These are phyloP conservation scores for Exserohilum turcica DNA, from an alignment of 2,329 filamentous ascomycete genomes.

Conservation along the genomic window DNA sequence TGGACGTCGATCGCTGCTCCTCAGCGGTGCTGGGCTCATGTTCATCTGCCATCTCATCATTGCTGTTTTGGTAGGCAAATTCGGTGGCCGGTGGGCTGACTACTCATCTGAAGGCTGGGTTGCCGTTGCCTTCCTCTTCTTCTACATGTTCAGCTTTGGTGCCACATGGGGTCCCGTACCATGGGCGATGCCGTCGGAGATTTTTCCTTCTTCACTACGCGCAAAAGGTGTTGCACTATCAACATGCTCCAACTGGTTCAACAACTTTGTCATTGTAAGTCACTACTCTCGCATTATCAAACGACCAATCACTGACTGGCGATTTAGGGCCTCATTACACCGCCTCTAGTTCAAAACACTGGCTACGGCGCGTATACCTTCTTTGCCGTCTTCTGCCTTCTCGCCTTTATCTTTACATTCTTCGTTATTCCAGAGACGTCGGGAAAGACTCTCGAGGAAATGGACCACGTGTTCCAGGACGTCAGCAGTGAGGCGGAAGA, in stretches of 20 bases:
- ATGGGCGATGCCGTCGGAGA: slow-evolving; percentile 60
- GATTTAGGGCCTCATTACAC: slow-evolving; percentile 64
- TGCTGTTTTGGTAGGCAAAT: slow-evolving; percentile 60
- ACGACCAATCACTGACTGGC: slow-evolving; percentile 49
- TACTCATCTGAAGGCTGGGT: slow-evolving; percentile 61
- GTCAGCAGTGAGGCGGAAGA: slow-evolving; percentile 44
- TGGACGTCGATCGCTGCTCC: slow-evolving; percentile 49
- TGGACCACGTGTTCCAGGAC: slow-evolving; percentile 48
- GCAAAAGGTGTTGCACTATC: slow-evolving; percentile 70
- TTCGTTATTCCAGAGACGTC: slow-evolving; percentile 46
- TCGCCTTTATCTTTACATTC: slow-evolving; percentile 43
- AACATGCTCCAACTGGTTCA: slow-evolving; percentile 67
- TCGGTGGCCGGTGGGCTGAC: slow-evolving; percentile 56
- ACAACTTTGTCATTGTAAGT: slow-evolving; percentile 63
- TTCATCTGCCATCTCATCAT: slow-evolving; percentile 60
- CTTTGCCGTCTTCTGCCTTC: slow-evolving; percentile 45
- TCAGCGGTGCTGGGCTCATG: slow-evolving; percentile 54
- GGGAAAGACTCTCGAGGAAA: slow-evolving; percentile 44
- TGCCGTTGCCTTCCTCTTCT: slow-evolving; percentile 63
- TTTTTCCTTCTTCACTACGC: slow-evolving; percentile 65
- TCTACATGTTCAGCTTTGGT: slow-evolving; percentile 68
- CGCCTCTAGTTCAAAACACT: slow-evolving; percentile 65
- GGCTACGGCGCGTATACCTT: slow-evolving; percentile 52
- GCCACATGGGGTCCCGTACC: slow-evolving; percentile 62
- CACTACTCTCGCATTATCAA: not conserved